Evolutionary conservation across 495 filamentous ascomycete species (phyloP).

Genomic region (Friedmanniomyces endolithicus): DNA sequence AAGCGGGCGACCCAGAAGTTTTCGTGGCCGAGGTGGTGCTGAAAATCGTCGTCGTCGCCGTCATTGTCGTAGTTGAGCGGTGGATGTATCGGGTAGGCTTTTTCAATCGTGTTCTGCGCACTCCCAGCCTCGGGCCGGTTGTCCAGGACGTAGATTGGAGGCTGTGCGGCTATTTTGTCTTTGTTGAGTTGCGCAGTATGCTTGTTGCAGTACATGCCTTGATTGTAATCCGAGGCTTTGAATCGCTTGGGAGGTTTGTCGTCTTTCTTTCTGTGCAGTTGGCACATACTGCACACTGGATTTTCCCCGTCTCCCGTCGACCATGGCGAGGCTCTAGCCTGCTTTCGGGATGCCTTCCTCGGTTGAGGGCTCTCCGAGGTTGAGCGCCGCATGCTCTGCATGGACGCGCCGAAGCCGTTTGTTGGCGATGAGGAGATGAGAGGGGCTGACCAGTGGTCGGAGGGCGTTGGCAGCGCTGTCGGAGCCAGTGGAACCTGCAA

Average conservation of each 20-base stretch:
- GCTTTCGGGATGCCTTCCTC: too few species aligned
- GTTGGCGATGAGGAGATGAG: too few species aligned
- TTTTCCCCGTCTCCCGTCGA: too few species aligned
- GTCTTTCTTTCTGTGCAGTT: neutral
- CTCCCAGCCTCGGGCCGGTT: neutral
- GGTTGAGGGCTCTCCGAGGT: too few species aligned
- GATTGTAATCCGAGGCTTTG: neutral
- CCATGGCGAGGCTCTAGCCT: too few species aligned
- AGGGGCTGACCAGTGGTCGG: too few species aligned
- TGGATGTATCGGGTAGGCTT: neutral
- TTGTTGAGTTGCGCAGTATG: neutral
- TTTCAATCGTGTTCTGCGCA: neutral
- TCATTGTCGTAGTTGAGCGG: neutral
- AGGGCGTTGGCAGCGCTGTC: too few species aligned
- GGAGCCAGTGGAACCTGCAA: too few species aligned
- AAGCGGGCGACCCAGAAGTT: neutral
- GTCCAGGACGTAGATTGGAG: neutral
- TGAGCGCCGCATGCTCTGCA: too few species aligned
- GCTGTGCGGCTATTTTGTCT: neutral
- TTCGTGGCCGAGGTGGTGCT: neutral
- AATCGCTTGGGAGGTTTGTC: neutral
- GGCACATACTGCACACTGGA: neutral
- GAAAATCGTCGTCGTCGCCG: neutral
- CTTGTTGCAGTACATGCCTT: constrained; percentile 2
- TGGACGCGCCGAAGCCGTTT: too few species aligned